Evolutionary conservation across 106 monocot genomes (phyloP), one percentile per base, ranked within the genome.

Genomic region (Cymbidium sinense): DNA sequence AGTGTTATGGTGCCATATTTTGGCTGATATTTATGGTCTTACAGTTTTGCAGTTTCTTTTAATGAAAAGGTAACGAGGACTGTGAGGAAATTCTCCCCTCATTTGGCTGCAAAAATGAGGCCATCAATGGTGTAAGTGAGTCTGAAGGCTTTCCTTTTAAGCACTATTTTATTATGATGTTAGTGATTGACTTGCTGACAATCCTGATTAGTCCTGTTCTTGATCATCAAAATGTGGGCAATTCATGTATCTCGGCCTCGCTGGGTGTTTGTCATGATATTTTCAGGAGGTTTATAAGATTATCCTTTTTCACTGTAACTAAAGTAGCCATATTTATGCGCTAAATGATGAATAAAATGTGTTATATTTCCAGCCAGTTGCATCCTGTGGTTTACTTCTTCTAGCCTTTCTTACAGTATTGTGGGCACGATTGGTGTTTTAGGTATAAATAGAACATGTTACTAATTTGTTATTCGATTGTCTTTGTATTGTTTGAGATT

Each of bases 191-290:
- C 29, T 15, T 51, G 15, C 31, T 5, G 5, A 4, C 52, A 30
- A 50, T 29, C 30, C 21, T 23, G 25, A 25, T 47, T 28, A 98
- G 96, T n/a, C 96, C 96, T 82, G 96, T 94, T 82, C 75, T 98
- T 79, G 94, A 36, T 83, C 96, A 70, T 84, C 94, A 98, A 87
- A 85, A 88, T n/a, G n/a, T n/a, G 94, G 81, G 77, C 92, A 64
- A 92, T 98, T 84, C 88, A 98, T 83, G 90, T 98, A 80, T 98
- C 94, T 11, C 80, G 78, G 31, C 94, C 94, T 86, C 94, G 96
- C 31, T 90, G 93, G 91, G 70, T 94, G 70, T 98, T 98, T 87
- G 96, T 98, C 28, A 73, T 98, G 44, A 75, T 91, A 79, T 92
- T 85, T 78, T 86, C 94, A 41, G 82, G 86, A 85, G 94, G 96